These are phyloP conservation scores for Cytidiella melzeri DNA, from an alignment of 768 basidiomycete genomes.

Conservation along the genomic window DNA sequence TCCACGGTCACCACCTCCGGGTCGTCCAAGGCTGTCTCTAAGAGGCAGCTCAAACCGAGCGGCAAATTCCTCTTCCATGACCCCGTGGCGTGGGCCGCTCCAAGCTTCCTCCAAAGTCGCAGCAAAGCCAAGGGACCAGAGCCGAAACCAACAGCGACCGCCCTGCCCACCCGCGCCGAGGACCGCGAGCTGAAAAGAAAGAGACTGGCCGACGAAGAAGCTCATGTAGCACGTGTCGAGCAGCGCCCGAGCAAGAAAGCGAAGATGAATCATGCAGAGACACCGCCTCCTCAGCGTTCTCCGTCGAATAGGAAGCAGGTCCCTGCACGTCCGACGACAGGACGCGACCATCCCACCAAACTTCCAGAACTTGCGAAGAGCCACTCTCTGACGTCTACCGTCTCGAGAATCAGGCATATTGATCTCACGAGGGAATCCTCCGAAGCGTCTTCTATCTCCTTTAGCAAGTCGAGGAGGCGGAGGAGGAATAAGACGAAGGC, in stretches of 20 bases:
- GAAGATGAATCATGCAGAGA: not conserved
- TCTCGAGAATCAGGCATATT: not conserved
- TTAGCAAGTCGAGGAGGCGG: not conserved
- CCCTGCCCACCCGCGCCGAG: not conserved
- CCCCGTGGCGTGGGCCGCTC: conserved; percentile 12
- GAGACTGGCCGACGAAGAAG: not conserved
- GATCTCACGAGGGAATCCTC: not conserved
- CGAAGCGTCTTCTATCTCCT: not conserved
- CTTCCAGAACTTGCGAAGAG: not conserved
- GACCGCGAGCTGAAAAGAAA: not conserved
- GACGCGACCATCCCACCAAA: not conserved
- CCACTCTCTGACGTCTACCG: not conserved
- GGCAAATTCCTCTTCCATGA: conserved; percentile 10
- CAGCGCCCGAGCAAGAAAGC: not conserved
- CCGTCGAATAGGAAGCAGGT: not conserved
- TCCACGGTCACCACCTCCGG: not conserved
- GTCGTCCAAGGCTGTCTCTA: not conserved
- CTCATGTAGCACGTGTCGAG: not conserved
- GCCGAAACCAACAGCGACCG: not conserved
- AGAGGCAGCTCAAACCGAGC: not conserved
- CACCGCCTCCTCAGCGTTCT: no score
- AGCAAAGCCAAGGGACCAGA: not conserved
- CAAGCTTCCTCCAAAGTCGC: conserved; percentile 9
- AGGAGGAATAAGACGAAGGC: not conserved
- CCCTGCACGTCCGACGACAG: not conserved